These are phyloP conservation scores for Serendipita sp. DNA, from an alignment of 768 basidiomycete species.

Conservation along the genomic window DNA sequence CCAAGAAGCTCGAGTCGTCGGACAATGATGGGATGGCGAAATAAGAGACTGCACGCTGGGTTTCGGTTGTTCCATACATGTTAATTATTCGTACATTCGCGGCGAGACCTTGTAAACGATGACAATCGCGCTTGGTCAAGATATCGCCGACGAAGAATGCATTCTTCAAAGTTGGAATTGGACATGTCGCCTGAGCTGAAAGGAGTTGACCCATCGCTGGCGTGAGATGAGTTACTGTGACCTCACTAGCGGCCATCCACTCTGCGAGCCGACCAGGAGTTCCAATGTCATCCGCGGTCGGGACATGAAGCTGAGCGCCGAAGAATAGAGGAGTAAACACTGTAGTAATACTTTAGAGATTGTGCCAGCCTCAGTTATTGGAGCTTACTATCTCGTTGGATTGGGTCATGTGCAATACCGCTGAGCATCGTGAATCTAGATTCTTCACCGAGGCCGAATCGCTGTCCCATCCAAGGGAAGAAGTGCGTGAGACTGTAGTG, in stretches of 20 bases:
- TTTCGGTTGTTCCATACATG: conserved; percentile 99
- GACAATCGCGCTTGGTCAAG: conserved; percentile 93
- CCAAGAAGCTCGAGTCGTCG: conserved; percentile 76
- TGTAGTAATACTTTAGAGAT: conserved; percentile 20
- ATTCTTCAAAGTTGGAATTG: conserved; percentile 71
- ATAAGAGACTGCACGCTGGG: conserved; percentile 96
- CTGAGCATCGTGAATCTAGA: conserved; percentile 97
- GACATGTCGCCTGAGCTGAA: conserved; percentile 65
- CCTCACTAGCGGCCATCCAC: conserved; percentile 88
- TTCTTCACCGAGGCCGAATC: conserved; percentile 54
- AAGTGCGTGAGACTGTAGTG: conserved; percentile 97
- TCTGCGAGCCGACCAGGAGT: conserved; percentile 92
- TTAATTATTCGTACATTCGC: conserved; percentile 89
- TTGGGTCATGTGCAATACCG: conserved; percentile 97
- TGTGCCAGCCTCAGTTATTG: not conserved
- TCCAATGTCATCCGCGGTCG: conserved; percentile 91
- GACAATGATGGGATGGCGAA: conserved; percentile 78
- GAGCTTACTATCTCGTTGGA: conserved; percentile 89
- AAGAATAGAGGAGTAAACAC: conserved; percentile 99
- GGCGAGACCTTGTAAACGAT: conserved; percentile 83
- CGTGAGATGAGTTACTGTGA: conserved; percentile 94
- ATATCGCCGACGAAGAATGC: conserved; percentile 99
- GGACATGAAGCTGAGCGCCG: conserved; percentile 87
- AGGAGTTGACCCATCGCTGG: conserved; percentile 99
- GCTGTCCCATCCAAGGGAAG: conserved; percentile 97